Evolutionary conservation across 2,329 filamentous ascomycete species (phyloP).

Genomic region (Myriosclerotinia curreyana): DNA sequence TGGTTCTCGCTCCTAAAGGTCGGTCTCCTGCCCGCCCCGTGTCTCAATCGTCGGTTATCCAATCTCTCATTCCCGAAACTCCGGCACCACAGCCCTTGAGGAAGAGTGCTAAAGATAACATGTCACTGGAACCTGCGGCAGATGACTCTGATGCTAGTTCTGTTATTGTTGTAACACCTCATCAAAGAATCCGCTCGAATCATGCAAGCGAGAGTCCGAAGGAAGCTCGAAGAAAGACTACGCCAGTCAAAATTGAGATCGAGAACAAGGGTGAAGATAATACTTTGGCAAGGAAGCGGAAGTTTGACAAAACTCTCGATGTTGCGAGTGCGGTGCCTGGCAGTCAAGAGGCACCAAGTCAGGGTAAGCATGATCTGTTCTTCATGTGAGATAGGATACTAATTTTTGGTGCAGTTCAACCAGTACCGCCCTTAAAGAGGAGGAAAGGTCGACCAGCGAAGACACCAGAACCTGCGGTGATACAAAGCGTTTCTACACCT

Average conservation of each 20-base stretch:
- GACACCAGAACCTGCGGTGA: conserved; percentile 11
- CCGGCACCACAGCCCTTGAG: conserved; percentile 23
- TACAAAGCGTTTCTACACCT: neutral
- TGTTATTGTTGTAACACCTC: conserved; percentile 32
- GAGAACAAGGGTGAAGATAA: neutral
- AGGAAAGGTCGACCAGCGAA: conserved; percentile 21
- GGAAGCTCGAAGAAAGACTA: neutral
- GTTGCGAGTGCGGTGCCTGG: conserved; percentile 29
- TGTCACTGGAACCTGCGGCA: conserved; percentile 10
- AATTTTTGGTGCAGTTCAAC: neutral
- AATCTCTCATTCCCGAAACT: conserved; percentile 35
- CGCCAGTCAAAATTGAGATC: neutral
- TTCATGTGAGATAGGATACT: neutral
- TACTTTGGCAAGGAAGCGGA: conserved; percentile 29
- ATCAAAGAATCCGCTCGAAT: neutral
- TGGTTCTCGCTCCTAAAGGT: too few species aligned
- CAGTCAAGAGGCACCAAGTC: conserved; percentile 28
- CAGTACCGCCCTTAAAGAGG: conserved; percentile 25
- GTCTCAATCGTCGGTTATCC: conserved; percentile 25
- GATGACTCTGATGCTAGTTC: conserved; percentile 25
- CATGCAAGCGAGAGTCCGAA: neutral
- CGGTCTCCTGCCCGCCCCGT: neutral
- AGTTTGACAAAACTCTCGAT: conserved; percentile 23
- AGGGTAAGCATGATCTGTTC: conserved; percentile 17
- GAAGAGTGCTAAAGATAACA: neutral